A percentile compares a stretch with the other conserved stretches of the same genome.
phyloP scores from a whole-genome alignment of 176 grass and related monocot genomes.

The Dactylis glomerata region DNA sequence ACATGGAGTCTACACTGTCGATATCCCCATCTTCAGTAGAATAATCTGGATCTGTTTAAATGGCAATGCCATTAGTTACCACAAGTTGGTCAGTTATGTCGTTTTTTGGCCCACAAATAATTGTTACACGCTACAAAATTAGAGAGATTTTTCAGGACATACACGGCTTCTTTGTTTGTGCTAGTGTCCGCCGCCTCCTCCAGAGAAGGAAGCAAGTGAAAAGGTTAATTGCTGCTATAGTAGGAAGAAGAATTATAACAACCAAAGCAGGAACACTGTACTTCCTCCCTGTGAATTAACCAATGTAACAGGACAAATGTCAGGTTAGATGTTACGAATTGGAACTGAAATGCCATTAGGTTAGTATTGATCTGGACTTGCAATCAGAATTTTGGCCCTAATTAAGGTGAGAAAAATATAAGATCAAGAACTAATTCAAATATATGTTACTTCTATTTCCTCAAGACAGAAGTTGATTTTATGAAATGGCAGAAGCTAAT shows the following conservation, averaged over 20 bases:
- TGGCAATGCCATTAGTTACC: not conserved
- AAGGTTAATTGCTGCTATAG: slow-evolving; percentile 4
- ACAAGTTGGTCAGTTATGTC: not conserved
- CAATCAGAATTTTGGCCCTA: not conserved
- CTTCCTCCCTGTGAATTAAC: slow-evolving; percentile 13
- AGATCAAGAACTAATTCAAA: too few relatives aligned
- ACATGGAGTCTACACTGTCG: slow-evolving; percentile 16
- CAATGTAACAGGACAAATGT: not conserved
- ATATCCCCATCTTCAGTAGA: not conserved
- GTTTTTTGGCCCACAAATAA: not conserved
- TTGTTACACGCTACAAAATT: too few relatives aligned
- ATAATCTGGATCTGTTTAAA: not conserved
- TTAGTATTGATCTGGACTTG: not conserved
- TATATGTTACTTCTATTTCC: too few relatives aligned
- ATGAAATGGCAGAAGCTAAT: too few relatives aligned
- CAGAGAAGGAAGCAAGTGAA: slow-evolving; percentile 3
- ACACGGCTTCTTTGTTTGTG: not conserved
- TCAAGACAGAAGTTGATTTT: too few relatives aligned
- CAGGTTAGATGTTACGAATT: not conserved
- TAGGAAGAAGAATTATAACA: not conserved
- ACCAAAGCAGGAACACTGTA: slow-evolving; percentile 1
- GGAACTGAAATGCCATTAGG: not conserved
- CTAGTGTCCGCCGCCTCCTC: not conserved
- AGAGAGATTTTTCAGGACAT: not conserved
- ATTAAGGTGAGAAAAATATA: too few relatives aligned